Base-by-base conservation (phyloP, 1,284 basidiomycete genomes). In the Ustilago loliicola region DNA sequence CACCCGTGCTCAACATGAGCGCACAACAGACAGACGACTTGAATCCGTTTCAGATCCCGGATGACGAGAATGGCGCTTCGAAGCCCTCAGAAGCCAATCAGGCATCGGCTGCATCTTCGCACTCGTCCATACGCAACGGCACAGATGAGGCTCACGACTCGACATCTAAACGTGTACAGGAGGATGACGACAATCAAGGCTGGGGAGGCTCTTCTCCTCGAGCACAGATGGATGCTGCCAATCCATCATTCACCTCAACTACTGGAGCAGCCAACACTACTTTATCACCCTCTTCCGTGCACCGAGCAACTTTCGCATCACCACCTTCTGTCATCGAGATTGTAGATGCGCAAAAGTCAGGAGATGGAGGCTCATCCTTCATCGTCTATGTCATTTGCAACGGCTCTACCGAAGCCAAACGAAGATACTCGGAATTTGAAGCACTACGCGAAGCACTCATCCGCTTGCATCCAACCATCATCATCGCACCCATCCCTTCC, bases 341-440 rank as follows among this genome's bases (percentile, higher is more conserved):
- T n/a, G 58, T 92, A 52, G 96, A 99, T 86, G 96, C 96, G 3
- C 91, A 94, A 88, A 99, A 99, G 91, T 98, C 95, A 17, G 91
- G 92, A 13, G 90, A 94, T 66, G 94, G 83, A 19, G 80, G 90
- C 64, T 92, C 94, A 13, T 92, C 93, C 10, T 99, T 97, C 86
- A 99, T 99, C 86, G 92, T 93, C 77, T 99, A 99, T 89, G 91
- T 96, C 70, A 96, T 98, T 82, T 91, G 90, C 64, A 92, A 95
- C 55, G 95, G 95, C 76, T 91, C 89, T 76, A 90, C 91, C n/a
- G 92, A 94, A 82, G 91, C 94, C 6, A 91, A 92, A 53, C 93
- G 98, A 80, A 91, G 97, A 42, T 99, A 99, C 87, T 98, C 96
- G 5, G 95, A 98, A 85, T 99, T 99, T 86, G 94, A 98, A 87